Conservation (phyloP, 2,329 filamentous ascomycete genomes). For the Aspergillus oerlinghausenensis region DNA sequence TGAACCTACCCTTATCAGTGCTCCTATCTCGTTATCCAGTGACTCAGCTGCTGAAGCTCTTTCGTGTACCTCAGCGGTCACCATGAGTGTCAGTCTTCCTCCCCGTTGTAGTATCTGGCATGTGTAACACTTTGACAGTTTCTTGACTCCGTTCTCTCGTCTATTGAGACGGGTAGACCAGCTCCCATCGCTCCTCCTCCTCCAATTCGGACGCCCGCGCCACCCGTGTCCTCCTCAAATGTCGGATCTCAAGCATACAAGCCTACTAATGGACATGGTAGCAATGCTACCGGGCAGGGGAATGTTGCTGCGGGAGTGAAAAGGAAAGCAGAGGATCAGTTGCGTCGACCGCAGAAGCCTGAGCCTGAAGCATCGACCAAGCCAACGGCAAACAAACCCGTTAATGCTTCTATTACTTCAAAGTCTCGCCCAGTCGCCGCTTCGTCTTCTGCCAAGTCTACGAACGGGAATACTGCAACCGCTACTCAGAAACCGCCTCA, state of each 20-base stretch:
- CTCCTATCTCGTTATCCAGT: background rate
- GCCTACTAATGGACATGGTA: conserved; percentile 11
- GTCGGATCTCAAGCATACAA: conserved; percentile 21
- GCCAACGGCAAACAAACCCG: conserved; percentile 14
- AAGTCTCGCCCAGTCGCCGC: conserved; percentile 17
- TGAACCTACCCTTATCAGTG: conserved; percentile 24
- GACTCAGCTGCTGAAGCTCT: conserved; percentile 2
- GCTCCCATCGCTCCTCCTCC: conserved; percentile 22
- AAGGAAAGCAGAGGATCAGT: conserved; percentile 41
- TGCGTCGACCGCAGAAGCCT: conserved; percentile 27
- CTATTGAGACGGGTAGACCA: conserved; percentile 43
- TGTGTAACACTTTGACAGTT: conserved; percentile 36
- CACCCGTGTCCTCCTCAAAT: conserved; percentile 19
- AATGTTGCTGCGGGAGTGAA: conserved; percentile 28
- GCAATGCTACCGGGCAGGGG: conserved; percentile 14
- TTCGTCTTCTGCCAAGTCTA: conserved; percentile 16
- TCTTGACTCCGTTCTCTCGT: conserved; percentile 49
- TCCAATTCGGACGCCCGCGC: conserved; percentile 19
- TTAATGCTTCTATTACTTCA: conserved; percentile 11
- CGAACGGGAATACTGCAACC: conserved; percentile 14
- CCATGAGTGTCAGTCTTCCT: conserved; percentile 36
- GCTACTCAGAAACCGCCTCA: conserved; percentile 15
- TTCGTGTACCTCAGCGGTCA: conserved; percentile 5
- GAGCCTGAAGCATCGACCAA: conserved; percentile 17
- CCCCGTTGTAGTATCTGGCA: background rate